Evolutionary conservation across 106 monocot species (phyloP).

Genomic region (Alisma plantagoaquatica): DNA sequence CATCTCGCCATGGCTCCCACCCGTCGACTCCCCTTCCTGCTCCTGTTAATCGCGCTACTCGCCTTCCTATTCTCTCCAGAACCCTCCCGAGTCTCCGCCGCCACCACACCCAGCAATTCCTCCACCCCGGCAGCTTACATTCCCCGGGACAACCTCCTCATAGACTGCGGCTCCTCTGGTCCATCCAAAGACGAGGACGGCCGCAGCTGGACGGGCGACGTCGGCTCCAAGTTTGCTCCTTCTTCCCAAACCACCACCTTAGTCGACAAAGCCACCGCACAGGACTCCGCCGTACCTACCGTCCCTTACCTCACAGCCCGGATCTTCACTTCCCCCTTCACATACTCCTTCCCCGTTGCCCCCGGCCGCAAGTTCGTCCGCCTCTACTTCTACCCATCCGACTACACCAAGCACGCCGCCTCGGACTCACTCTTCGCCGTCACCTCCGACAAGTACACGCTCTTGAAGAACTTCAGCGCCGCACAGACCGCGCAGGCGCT

Average conservation of each 20-base stretch:
- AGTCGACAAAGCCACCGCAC: not conserved
- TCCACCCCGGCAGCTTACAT: constrained; percentile 5
- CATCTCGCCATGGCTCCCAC: no score
- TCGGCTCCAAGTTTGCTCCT: constrained; percentile 9
- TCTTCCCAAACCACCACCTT: constrained; percentile 1
- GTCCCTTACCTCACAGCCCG: constrained; percentile 7
- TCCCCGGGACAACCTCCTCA: constrained; percentile 6
- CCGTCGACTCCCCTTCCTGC: no score
- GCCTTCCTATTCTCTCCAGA: no score
- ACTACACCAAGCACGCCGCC: constrained; percentile 3
- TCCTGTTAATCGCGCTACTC: no score
- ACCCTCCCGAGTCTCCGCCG: not conserved
- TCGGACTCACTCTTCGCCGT: not conserved
- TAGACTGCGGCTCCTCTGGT: constrained; percentile 1
- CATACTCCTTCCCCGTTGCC: constrained; percentile 5
- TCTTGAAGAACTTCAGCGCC: constrained; percentile 5
- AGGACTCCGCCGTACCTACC: not conserved
- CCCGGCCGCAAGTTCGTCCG: constrained; percentile 9
- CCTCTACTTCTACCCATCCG: constrained; percentile 7
- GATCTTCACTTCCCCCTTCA: constrained; percentile 9
- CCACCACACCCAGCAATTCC: not conserved
- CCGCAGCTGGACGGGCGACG: constrained; percentile 9
- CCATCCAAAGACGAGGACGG: not conserved
- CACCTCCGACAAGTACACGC: not conserved
- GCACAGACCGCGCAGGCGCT: constrained; percentile 1